Base-by-base conservation (phyloP, 2,329 filamentous ascomycete genomes). In the Hymenoscyphus scutula region DNA sequence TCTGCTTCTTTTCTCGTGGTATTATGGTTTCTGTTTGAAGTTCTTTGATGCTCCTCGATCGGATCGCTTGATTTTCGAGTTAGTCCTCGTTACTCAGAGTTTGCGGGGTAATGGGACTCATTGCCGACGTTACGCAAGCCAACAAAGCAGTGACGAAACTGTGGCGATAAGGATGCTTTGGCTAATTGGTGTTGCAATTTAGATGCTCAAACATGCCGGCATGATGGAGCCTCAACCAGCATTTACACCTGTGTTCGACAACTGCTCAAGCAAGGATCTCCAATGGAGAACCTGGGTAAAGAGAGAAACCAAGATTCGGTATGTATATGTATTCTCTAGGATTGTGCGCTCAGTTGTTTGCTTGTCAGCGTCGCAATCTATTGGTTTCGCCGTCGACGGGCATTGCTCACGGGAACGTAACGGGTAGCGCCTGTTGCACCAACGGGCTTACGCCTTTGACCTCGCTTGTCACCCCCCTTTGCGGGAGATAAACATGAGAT, bases 121-220 rank as follows among this genome's bases (percentile, higher is more conserved):
- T 13, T 59, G 23, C 29, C 15, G 13, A 29, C 56, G 34, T 41
- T n/a, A 38, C n/a, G 6, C 29, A 38, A n/a, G 32, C 32, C 32
- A 34, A 34, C 32, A 34, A 37, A 45, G 19, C n/a, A 29, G 34
- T 41, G 37, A 15, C 23, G 37, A 48, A n/a, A 17, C 30, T 8
- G 38, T 10, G 23, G 19, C 37, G 56, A 51, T 23, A 48, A 48
- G 10, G 10, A 23, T 4, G 10, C 19, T 27, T 17, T 59, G 41
- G 62, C 55, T 54, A 59, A 56, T 30, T 48, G 41, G 19, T 11
- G 19, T 48, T 30, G 25, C 23, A 25, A 27, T n/a, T 15, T 25
- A 83, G 80, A 90, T 90, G 88, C 76, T 90, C 25, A 83, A 86
- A 68, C 86, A 90, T 72, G 87, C 86, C 0, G 87, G 88, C 25